phyloP scores from a whole-genome alignment of 2,329 filamentous ascomycete species.

The Pseudogymnoascus verrucosus region DNA sequence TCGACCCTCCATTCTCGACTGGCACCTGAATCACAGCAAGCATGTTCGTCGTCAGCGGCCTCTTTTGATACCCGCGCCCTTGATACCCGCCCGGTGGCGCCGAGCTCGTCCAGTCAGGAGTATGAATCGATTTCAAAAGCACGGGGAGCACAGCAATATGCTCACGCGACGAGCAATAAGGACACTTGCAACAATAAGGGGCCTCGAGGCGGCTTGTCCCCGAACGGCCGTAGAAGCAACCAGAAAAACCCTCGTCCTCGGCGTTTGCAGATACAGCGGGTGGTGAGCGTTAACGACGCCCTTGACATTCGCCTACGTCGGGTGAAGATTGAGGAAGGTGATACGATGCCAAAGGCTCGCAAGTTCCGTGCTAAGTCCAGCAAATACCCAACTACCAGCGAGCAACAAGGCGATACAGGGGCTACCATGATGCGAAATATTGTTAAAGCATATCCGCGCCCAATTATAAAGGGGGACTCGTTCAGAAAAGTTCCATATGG shows the following conservation, averaged over 20 bases:
- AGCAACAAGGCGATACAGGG: background rate
- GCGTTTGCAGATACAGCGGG: background rate
- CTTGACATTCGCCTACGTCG: background rate
- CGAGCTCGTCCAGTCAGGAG: background rate
- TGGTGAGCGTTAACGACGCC: background rate
- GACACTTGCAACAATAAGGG: background rate
- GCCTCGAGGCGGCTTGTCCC: background rate
- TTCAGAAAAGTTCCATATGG: conserved; percentile 1
- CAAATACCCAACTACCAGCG: background rate
- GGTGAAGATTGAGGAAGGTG: background rate
- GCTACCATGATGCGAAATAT: background rate
- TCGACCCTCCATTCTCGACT: background rate
- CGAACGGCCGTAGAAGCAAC: background rate
- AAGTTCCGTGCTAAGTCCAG: background rate
- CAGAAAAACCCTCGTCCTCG: background rate
- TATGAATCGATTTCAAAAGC: background rate
- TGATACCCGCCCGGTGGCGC: background rate
- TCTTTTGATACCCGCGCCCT: background rate
- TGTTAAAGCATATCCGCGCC: background rate
- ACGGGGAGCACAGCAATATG: background rate
- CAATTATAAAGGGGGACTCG: background rate
- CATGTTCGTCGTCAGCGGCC: background rate
- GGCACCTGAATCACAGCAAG: background rate
- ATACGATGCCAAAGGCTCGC: background rate
- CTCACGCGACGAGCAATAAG: background rate